Percentiles rank a stretch among this genome's conserved stretches.
Evolutionary conservation across 2,329 filamentous ascomycete genomes (phyloP).

Genomic region (Aspergillus texensis): DNA sequence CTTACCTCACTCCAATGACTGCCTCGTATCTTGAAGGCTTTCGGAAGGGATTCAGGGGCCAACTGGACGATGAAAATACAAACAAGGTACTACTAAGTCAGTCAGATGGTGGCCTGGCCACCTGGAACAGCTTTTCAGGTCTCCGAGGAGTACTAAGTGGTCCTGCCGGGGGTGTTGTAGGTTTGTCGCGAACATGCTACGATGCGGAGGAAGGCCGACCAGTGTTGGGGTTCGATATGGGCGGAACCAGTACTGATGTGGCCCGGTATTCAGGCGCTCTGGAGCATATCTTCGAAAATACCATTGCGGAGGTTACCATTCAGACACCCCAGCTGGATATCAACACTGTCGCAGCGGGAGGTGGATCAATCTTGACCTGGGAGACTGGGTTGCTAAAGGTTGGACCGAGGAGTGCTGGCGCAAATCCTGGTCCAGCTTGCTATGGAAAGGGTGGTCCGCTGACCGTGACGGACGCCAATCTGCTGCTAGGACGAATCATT

Average conservation of each 20-base stretch:
- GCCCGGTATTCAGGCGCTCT: slow-evolving; percentile 83
- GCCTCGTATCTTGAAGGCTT: slow-evolving; percentile 64
- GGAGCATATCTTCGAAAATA: slow-evolving; percentile 91
- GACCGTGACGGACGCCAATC: slow-evolving; percentile 91
- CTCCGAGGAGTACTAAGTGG: slow-evolving; percentile 83
- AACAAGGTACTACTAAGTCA: slow-evolving; percentile 63
- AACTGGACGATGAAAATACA: slow-evolving; percentile 56
- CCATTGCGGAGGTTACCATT: slow-evolving; percentile 87
- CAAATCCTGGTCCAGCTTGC: slow-evolving; percentile 86
- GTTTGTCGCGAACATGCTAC: slow-evolving; percentile 88
- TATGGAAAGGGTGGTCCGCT: slow-evolving; percentile 87
- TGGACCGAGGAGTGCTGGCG: slow-evolving; percentile 84
- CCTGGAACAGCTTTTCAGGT: slow-evolving; percentile 67
- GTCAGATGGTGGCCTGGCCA: slow-evolving; percentile 70
- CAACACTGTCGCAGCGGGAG: slow-evolving; percentile 89
- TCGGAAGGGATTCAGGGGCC: slow-evolving; percentile 68
- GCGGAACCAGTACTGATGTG: slow-evolving; percentile 85
- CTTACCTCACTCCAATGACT: slow-evolving; percentile 75
- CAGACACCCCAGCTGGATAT: slow-evolving; percentile 89
- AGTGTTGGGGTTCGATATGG: slow-evolving; percentile 95
- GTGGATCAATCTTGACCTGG: slow-evolving; percentile 71
- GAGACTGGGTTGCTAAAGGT: slow-evolving; percentile 85
- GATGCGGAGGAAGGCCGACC: slow-evolving; percentile 77
- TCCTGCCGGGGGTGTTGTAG: slow-evolving; percentile 85
- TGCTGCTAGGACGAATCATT: slow-evolving; percentile 78